Evolutionary conservation across 2,329 filamentous ascomycete species (phyloP).

Genomic region (Colletotrichum sp.): DNA sequence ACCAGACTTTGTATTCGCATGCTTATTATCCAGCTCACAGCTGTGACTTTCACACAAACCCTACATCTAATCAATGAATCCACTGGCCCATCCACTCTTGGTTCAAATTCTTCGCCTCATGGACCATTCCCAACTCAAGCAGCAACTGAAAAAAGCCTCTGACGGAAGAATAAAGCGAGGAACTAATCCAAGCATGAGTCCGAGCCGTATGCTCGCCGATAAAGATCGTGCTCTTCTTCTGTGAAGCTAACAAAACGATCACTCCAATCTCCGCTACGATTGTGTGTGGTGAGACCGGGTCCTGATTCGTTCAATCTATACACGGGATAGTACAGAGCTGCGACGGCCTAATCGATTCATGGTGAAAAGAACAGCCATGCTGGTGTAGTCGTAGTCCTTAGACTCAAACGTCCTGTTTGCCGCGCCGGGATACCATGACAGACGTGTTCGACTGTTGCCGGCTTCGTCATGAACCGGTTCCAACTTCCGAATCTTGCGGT

Average conservation of each 20-base stretch:
- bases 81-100: slow-evolving; percentile 29
- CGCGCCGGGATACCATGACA: slow-evolving; percentile 56
- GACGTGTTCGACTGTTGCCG: slow-evolving; percentile 9
- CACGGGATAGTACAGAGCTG: slow-evolving; percentile 64
- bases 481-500: slow-evolving; percentile 61
- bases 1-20: not conserved
- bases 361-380: slow-evolving; percentile 65
- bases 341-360: slow-evolving; percentile 63
- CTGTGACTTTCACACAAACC: not conserved
- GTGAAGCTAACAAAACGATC: slow-evolving; percentile 37
- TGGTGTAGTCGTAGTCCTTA: slow-evolving; percentile 65
- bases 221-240: slow-evolving; percentile 56
- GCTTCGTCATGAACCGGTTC: slow-evolving; percentile 39
- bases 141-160: slow-evolving; percentile 34
- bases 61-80: slow-evolving; percentile 9
- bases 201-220: slow-evolving; percentile 38
- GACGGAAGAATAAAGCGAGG: slow-evolving; percentile 32
- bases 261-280: slow-evolving; percentile 38
- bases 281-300: slow-evolving; percentile 54
- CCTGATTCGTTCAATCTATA: slow-evolving; percentile 65
- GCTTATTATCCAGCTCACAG: not conserved
- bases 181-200: slow-evolving; percentile 37
- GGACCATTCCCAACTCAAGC: slow-evolving; percentile 25
- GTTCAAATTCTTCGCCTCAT: slow-evolving; percentile 27
- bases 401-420: slow-evolving; percentile 43